phyloP scores from a whole-genome alignment of 345 rosid genomes.

The Linum tenue region DNA sequence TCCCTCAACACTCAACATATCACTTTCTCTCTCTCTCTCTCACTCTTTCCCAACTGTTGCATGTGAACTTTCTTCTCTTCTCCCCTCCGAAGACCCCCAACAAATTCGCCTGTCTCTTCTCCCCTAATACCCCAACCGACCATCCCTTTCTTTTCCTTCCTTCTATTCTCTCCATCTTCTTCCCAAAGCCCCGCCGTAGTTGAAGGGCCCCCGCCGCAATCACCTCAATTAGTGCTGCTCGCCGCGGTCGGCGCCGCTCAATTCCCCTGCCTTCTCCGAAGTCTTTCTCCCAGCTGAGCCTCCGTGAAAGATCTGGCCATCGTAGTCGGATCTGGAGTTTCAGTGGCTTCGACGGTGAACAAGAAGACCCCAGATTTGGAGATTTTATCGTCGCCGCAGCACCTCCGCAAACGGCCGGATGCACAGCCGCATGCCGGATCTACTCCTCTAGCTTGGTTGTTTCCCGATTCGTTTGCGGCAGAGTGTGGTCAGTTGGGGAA shows the following conservation, averaged over 20 bases:
- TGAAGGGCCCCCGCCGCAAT: no score
- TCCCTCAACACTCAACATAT: not conserved
- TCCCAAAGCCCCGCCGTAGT: not conserved
- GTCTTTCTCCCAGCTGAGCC: not conserved
- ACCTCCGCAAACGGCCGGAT: no score
- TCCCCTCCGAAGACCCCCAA: not conserved
- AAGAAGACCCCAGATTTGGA: no score
- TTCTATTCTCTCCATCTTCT: not conserved
- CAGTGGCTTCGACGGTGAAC: no score
- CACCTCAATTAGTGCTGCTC: no score
- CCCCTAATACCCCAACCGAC: not conserved
- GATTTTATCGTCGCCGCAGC: no score
- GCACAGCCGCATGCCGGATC: no score
- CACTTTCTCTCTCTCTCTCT: not conserved
- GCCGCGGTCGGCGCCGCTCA: not conserved
- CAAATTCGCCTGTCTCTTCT: not conserved
- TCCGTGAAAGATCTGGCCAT: no score
- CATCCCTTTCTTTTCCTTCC: constrained; percentile 2
- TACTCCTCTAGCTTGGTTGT: no score
- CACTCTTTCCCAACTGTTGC: not conserved
- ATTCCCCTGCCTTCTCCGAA: not conserved
- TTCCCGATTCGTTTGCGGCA: no score
- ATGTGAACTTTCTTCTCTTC: not conserved
- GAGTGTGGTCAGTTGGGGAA: no score
- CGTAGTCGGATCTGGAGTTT: no score